Percentiles rank a stretch among this genome's conserved stretches.
phyloP scores from a whole-genome alignment of 768 basidiomycete genomes.

The Lactarius trivialis region DNA sequence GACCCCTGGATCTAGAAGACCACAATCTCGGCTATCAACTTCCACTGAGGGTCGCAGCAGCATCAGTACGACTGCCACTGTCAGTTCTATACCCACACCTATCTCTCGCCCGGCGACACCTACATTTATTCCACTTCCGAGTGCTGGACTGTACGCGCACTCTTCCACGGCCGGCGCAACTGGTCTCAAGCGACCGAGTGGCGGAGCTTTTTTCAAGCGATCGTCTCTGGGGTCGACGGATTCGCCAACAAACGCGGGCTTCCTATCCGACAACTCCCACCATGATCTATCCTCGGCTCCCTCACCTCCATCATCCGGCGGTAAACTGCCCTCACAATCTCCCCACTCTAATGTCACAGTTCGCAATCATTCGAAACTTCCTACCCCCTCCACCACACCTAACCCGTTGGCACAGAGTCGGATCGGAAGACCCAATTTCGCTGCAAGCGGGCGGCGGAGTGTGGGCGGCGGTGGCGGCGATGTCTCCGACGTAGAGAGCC shows the following conservation, averaged over 20 bases:
- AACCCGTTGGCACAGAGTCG: conserved; percentile 28
- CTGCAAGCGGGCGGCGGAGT: conserved; percentile 24
- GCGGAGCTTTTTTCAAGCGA: conserved; percentile 40
- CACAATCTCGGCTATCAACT: conserved; percentile 67
- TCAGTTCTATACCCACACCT: conserved; percentile 59
- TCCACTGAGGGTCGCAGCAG: conserved; percentile 40
- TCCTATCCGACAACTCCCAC: conserved; percentile 15
- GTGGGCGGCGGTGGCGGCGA: conserved; percentile 25
- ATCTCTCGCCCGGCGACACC: conserved; percentile 69
- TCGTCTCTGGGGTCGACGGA: conserved; percentile 52
- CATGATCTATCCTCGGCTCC: conserved; percentile 5
- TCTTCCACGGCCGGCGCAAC: conserved; percentile 31
- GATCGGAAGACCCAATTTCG: conserved; percentile 28
- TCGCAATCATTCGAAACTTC: conserved; percentile 25
- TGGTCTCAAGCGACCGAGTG: conserved; percentile 56
- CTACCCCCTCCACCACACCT: conserved; percentile 14
- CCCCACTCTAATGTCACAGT: conserved; percentile 27
- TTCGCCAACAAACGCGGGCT: conserved; percentile 25
- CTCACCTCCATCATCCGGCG: conserved; percentile 12
- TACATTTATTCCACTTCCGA: conserved; percentile 68
- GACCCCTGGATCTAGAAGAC: conserved; percentile 48
- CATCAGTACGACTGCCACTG: conserved; percentile 46
- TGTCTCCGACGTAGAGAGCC: conserved; percentile 14
- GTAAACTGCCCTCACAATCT: conserved; percentile 12
- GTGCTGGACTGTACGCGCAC: conserved; percentile 41